Percentiles rank a stretch among this genome's conserved stretches.
Conservation (phyloP, 1,284 basidiomycete genomes). For the Trichosporon sp. region DNA sequence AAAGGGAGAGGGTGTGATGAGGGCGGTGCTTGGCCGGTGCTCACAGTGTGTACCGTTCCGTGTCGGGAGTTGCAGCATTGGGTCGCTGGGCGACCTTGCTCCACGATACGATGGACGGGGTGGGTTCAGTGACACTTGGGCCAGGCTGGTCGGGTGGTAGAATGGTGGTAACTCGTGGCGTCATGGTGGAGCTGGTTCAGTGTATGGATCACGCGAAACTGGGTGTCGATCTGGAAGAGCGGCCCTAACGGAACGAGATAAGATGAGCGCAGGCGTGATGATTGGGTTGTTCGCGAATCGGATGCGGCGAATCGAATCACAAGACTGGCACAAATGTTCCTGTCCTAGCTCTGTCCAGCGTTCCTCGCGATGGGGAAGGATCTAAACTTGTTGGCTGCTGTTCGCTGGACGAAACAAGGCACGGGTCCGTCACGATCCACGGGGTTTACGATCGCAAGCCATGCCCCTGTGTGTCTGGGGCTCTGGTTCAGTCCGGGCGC, state of each 20-base stretch:
- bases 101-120: no score
- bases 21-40: no score
- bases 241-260: not conserved
- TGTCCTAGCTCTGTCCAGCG: no score
- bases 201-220: conserved; percentile 8
- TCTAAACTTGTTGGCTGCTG: not conserved
- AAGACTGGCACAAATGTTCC: not conserved
- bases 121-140: no score
- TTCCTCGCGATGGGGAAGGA: no score
- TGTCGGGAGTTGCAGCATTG: no score
- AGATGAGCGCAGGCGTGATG: not conserved
- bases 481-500: no score
- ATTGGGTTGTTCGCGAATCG: conserved; percentile 5
- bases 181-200: not conserved
- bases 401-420: conserved; percentile 1
- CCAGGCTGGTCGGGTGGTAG: no score
- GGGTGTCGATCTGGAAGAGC: not conserved
- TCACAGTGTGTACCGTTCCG: no score
- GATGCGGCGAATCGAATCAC: conserved; percentile 12
- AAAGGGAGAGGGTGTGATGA: not conserved
- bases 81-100: not conserved
- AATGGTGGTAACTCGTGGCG: not conserved
- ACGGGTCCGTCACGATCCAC: conserved; percentile 3
- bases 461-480: no score
- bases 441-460: no score